Evolutionary conservation across 129 eudicot genomes (phyloP), one percentile per base, ranked within the genome.

Genomic region (Helichrysum umbraculigerum): DNA sequence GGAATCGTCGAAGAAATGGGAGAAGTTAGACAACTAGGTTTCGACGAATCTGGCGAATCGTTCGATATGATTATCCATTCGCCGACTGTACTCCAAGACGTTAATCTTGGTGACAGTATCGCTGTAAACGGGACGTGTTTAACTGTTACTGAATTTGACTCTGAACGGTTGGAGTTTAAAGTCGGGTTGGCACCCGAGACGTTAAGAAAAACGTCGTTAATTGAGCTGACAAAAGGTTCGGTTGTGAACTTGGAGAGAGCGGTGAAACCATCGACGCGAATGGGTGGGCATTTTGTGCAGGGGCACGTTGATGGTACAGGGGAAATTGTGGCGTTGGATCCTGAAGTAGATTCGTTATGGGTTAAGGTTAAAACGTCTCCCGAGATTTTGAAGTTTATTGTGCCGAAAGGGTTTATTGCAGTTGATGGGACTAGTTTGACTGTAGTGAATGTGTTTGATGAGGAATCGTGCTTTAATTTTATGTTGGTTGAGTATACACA

Each of bases 231-330:
- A 30, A 73, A 75, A 3, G 97, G 96, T 12, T 90, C 90, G 0
- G 62, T 83, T 75, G 98, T 93, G 14, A 93, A 93, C 79, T 42
- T 93, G 85, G 98, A 93, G 76, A 77, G 98, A 80, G 97, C 97
- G 0, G 76, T 93, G 85, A 84, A 83, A 59, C 91, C 97, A 7
- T 78, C 84, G 21, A 90, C 97, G 6, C 81, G 96, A 80, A 90
- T 93, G 97, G 98, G 97, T 8, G 98, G 98, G 33, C 98, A 90
- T 86, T 93, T 93, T 56, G 97, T 93, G 78, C 98, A 93, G 86
- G 98, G 98, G 6, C 97, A 93, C 54, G 97, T 93, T 25, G 98
- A 93, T 74, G 96, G 96, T 10, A 93, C 97, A 0, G 98, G 98
- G 16, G 89, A 85, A 80, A 90, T 93, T 62, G 97, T 93, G 66